Base-by-base conservation (phyloP, 2,329 filamentous ascomycete genomes). In the Setomelanomma holmii region DNA sequence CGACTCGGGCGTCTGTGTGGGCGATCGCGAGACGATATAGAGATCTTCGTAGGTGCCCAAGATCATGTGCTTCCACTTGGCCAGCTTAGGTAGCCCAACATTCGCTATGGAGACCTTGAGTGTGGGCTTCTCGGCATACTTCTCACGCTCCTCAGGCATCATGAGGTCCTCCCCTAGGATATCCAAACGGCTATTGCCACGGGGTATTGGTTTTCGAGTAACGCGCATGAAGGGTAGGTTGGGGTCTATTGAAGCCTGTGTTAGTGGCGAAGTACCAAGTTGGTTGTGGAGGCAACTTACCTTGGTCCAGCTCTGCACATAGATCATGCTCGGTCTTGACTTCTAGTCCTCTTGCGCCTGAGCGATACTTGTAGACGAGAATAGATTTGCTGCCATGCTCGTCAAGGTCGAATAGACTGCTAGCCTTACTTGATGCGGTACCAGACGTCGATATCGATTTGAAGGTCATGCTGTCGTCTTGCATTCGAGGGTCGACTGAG, bases 11-110 rank as follows among this genome's bases (percentile, higher is more conserved):
- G 67, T 66, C 22, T 63, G 63, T 14, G 67, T 67, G 42, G 67
- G 66, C 36, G 78, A 75, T 16, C 76, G 72, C 42, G 74, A 78
- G 16, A 82, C 76, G 53, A 82, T 80, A 64, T 78, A 82, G n/a
- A 82, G 71, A 30, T 80, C 75, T 20, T 78, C 73, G 55, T 75
- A 81, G 50, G 72, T 75, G 49, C 78, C 76, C 50, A 79, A 68
- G 14, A 81, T 61, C 56, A 80, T 67, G 34, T 77, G 73, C 53
- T 77, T 78, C 74, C 77, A 79, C 58, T 79, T 80, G 8, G 77
- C 76, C 23, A 64, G 61, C 10, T 69, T 73, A 5, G 79, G 78
- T 19, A 82, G 69, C 41, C 77, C 76, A 51, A 82, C 71, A 45
- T 78, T 79, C 17, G 79, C 79, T 46, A 81, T 68, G 1, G 75